These are phyloP conservation scores for Recurvomyces mirabilis DNA, from an alignment of 495 filamentous ascomycete species.

Conservation along the genomic window DNA sequence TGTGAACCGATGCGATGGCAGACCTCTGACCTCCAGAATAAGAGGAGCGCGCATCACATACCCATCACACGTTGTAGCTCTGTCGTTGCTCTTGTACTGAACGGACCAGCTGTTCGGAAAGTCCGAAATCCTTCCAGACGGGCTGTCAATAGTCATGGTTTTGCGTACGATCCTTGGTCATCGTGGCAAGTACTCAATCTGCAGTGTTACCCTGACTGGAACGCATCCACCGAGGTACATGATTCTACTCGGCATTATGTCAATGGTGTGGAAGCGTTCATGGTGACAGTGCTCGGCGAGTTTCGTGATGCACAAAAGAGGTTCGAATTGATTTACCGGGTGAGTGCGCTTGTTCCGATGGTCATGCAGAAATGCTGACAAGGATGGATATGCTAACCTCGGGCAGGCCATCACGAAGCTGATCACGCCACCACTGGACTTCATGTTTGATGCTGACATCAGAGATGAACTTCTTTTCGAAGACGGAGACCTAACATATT, in stretches of 20 bases:
- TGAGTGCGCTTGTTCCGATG: too few relatives aligned
- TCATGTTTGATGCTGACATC: slow-evolving; percentile 41
- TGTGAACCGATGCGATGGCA: slow-evolving; percentile 44
- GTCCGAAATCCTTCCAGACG: slow-evolving; percentile 31
- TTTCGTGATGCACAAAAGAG: slow-evolving; percentile 42
- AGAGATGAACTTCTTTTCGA: slow-evolving; percentile 47
- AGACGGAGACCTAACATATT: slow-evolving; percentile 43
- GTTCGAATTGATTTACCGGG: slow-evolving; percentile 35
- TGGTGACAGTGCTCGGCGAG: slow-evolving; percentile 39
- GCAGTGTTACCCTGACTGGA: slow-evolving; percentile 43
- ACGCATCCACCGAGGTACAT: slow-evolving; percentile 37
- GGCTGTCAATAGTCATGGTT: slow-evolving; percentile 30
- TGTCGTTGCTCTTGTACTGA: slow-evolving; percentile 38
- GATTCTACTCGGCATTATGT: slow-evolving; percentile 38
- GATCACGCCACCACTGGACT: slow-evolving; percentile 39
- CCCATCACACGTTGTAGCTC: slow-evolving; percentile 40
- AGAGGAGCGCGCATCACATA: slow-evolving; percentile 32
- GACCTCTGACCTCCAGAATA: slow-evolving; percentile 28
- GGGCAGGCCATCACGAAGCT: slow-evolving; percentile 42
- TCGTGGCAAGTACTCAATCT: slow-evolving; percentile 44
- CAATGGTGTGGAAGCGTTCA: slow-evolving; percentile 44
- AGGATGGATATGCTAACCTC: too few relatives aligned
- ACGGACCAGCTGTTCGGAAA: slow-evolving; percentile 30
- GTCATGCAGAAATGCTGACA: too few relatives aligned
- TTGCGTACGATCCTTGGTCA: slow-evolving; percentile 37